phyloP scores from a whole-genome alignment of 371 early-diverging fungal genomes.

The Mucor sp. region DNA sequence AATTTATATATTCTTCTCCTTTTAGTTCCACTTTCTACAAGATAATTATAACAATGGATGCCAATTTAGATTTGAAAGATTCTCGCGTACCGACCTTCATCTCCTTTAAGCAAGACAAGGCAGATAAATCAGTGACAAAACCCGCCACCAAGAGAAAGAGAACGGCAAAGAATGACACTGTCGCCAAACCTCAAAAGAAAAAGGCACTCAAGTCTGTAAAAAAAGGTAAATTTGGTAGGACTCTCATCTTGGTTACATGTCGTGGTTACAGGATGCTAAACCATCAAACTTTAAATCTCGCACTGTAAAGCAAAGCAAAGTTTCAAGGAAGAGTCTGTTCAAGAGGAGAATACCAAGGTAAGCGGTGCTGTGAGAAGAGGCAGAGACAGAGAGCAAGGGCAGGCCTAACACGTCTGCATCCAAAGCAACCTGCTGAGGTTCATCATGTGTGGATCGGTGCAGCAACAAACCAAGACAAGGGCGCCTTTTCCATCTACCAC shows the following conservation, averaged over 20 bases:
- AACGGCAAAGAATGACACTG: neutral
- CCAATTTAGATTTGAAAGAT: neutral
- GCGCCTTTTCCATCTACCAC: conserved; percentile 15
- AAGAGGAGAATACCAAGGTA: neutral
- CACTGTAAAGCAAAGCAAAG: neutral
- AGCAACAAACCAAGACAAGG: conserved; percentile 1
- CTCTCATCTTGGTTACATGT: neutral
- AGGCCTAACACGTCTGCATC: neutral
- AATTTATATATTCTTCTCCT: neutral
- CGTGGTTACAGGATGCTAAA: neutral
- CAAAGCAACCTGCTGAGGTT: neutral
- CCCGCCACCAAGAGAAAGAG: conserved; percentile 10
- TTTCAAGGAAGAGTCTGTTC: neutral
- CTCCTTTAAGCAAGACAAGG: neutral
- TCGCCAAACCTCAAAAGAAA: neutral
- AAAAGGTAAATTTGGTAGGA: conserved; percentile 4
- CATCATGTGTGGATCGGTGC: conserved; percentile 24
- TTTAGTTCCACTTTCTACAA: neutral
- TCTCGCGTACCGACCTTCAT: conserved; percentile 20
- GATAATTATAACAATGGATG: neutral
- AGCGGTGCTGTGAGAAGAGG: neutral
- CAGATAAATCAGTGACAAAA: neutral
- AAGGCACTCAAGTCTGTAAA: neutral
- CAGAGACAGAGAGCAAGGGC: neutral
- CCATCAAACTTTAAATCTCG: neutral